phyloP scores from a whole-genome alignment of 2,329 filamentous ascomycete species.

The Tolypocladium endophyticum region DNA sequence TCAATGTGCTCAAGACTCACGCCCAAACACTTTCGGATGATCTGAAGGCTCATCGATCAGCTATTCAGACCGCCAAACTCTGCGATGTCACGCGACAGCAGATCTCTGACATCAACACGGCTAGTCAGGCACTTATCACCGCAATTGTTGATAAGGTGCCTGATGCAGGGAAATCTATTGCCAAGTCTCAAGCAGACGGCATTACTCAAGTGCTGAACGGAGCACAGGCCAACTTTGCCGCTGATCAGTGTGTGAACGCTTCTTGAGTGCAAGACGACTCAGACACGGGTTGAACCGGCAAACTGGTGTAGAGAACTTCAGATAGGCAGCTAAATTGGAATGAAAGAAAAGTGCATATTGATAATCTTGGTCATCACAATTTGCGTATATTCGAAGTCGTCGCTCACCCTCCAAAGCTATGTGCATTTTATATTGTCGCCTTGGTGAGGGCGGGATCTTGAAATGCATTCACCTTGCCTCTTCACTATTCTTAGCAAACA shows the following conservation, averaged over 20 bases:
- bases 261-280: not conserved
- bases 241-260: not conserved
- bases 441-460: too few relatives aligned
- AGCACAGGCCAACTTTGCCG: not conserved
- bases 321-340: too few relatives aligned
- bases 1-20: constrained; percentile 1
- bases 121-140: not conserved
- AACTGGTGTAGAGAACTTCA: too few relatives aligned
- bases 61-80: not conserved
- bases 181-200: not conserved
- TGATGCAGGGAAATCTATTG: not conserved
- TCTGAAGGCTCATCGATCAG: not conserved
- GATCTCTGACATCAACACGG: not conserved
- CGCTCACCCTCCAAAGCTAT: too few relatives aligned
- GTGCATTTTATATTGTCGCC: too few relatives aligned
- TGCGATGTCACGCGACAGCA: constrained; percentile 1
- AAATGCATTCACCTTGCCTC: too few relatives aligned
- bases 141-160: constrained; percentile 1
- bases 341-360: too few relatives aligned
- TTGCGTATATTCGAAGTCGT: too few relatives aligned
- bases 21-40: not conserved
- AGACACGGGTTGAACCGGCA: too few relatives aligned
- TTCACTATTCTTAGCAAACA: too few relatives aligned
- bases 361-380: too few relatives aligned
- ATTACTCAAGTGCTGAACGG: not conserved